Conservation (phyloP, 2,329 filamentous ascomycete species). For the Zymoseptoria tritici region DNA sequence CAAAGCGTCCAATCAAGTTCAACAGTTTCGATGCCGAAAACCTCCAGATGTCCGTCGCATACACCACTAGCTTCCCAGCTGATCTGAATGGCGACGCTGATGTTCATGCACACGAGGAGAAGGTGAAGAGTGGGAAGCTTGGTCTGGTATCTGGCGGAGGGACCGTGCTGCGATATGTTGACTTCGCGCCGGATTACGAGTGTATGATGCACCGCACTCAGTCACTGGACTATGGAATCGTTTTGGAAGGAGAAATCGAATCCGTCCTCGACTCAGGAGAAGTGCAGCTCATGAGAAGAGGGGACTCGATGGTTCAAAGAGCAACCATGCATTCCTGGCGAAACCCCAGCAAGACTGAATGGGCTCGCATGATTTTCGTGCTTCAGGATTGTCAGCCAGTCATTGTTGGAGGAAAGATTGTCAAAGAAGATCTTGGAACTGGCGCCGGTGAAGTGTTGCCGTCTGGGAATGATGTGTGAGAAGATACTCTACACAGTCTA, state of each 20-base stretch:
- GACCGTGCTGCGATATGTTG: constrained; percentile 39
- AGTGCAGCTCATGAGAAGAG: constrained; percentile 27
- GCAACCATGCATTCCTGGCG: constrained; percentile 33
- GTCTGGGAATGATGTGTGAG: constrained; percentile 11
- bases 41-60: constrained; percentile 44
- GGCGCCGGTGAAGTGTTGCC: constrained; percentile 14
- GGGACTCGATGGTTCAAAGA: constrained; percentile 33
- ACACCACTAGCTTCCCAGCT: constrained; percentile 46
- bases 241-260: constrained; percentile 30
- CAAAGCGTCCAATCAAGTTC: constrained; percentile 26
- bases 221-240: constrained; percentile 32
- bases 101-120: constrained; percentile 39
- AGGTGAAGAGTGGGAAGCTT: constrained; percentile 37
- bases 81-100: constrained; percentile 42
- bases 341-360: constrained; percentile 27
- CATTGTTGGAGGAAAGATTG: constrained; percentile 21
- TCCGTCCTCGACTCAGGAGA: constrained; percentile 29
- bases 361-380: constrained; percentile 31
- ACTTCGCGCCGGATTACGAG: constrained; percentile 28
- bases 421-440: constrained; percentile 26
- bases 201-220: constrained; percentile 34
- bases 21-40: constrained; percentile 35
- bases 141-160: constrained; percentile 46
- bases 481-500: background rate
- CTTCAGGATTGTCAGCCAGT: constrained; percentile 27